Conservation (phyloP, 2,329 filamentous ascomycete genomes). For the Trichoderma breve region DNA sequence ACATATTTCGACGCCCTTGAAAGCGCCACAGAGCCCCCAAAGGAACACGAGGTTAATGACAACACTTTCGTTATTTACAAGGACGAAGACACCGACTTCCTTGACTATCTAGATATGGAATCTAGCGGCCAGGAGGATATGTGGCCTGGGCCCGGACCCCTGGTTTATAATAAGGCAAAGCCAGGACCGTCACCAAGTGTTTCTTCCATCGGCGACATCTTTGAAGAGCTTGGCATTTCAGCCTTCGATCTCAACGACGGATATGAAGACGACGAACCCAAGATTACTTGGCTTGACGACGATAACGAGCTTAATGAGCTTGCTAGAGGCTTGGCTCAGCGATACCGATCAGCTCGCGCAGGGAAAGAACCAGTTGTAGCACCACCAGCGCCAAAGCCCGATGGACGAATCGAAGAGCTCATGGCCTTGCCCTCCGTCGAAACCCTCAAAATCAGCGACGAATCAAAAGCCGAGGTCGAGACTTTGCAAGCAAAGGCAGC, state of each 20-base stretch:
- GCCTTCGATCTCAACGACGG: not conserved
- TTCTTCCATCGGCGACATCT: not conserved
- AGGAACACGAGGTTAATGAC: not conserved
- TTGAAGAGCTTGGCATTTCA: not conserved
- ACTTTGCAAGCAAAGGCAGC: not conserved
- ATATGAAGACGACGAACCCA: not conserved
- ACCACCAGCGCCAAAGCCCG: conserved; percentile 3
- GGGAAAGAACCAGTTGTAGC: not conserved
- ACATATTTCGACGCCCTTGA: not conserved
- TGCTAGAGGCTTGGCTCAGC: not conserved
- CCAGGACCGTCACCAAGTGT: not conserved
- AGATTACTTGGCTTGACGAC: not conserved
- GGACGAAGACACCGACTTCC: not conserved
- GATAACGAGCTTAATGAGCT: not conserved
- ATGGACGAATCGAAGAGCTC: conserved; percentile 28
- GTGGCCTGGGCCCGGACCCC: not conserved
- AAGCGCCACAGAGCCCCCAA: no score
- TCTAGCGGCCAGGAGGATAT: not conserved
- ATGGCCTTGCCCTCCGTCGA: conserved; percentile 29
- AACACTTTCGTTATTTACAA: not conserved
- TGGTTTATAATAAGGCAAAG: conserved; percentile 19
- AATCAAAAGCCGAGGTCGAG: conserved; percentile 24
- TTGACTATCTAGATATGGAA: not conserved
- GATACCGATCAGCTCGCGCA: conserved; percentile 2
- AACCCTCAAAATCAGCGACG: conserved; percentile 31